These are phyloP conservation scores for Iris pallida DNA, from an alignment of 116 monocot species.

Conservation along the genomic window DNA sequence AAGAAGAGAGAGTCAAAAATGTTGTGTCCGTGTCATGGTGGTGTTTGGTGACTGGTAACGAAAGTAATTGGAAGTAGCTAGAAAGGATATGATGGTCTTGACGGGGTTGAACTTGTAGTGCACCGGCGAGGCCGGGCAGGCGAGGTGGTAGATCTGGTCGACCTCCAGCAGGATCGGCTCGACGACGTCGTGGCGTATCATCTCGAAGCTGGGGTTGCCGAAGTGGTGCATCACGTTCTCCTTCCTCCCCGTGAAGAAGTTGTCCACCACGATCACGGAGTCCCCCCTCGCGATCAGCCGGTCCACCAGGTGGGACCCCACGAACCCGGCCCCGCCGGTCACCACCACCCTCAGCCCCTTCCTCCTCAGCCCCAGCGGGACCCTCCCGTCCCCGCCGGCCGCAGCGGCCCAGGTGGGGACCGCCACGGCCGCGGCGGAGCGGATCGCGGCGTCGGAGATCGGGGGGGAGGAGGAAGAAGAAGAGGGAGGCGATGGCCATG, in stretches of 20 bases:
- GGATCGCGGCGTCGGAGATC: not conserved
- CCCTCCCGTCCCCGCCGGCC: slow-evolving; percentile 37
- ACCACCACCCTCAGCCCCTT: slow-evolving; percentile 72
- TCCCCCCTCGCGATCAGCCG: no score
- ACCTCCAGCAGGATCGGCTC: slow-evolving; percentile 54
- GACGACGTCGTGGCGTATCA: slow-evolving; percentile 69
- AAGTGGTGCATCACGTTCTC: no score
- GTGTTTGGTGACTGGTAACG: no score
- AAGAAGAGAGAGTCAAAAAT: not conserved
- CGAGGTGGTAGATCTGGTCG: slow-evolving; percentile 59
- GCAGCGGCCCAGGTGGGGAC: not conserved
- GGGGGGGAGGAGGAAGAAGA: not conserved
- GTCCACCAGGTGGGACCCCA: no score
- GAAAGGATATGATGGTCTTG: slow-evolving; percentile 76
- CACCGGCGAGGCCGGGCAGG: slow-evolving; percentile 54
- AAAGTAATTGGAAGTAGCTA: no score
- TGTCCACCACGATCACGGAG: no score
- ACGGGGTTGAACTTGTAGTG: slow-evolving; percentile 64
- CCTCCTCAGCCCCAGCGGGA: slow-evolving; percentile 78
- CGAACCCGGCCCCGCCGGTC: no score
- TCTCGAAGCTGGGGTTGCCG: no score
- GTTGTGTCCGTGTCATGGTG: not conserved
- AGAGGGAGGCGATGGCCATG: slow-evolving; percentile 6
- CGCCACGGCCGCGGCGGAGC: not conserved
- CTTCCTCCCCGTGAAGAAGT: no score